Conservation (phyloP, 768 basidiomycete genomes). For the Tephrocybe sp. region DNA sequence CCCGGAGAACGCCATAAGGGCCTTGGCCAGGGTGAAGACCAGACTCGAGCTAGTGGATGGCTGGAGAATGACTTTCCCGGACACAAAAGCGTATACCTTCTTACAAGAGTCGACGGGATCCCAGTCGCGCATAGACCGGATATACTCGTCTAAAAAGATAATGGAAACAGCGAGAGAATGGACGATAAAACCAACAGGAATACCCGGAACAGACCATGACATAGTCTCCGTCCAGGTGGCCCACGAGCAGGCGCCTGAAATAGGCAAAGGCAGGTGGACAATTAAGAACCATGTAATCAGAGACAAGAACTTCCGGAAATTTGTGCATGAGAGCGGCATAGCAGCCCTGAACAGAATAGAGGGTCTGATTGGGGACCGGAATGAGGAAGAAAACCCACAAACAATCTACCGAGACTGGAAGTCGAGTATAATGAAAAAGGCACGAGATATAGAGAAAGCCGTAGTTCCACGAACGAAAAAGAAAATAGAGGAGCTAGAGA, state of each 20-base stretch:
- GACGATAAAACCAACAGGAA: neutral
- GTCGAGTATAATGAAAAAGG: neutral
- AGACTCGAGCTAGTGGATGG: slow-evolving; percentile 24
- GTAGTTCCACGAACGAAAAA: neutral
- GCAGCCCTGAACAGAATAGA: neutral
- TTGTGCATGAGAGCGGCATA: neutral
- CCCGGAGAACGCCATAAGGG: neutral
- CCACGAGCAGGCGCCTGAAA: slow-evolving; percentile 19
- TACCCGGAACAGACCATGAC: neutral
- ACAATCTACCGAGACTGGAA: neutral
- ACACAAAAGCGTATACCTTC: slow-evolving; percentile 25
- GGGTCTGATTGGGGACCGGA: neutral
- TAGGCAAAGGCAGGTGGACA: slow-evolving; percentile 31
- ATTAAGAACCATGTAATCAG: slow-evolving; percentile 20
- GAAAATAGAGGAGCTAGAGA: slow-evolving; percentile 1
- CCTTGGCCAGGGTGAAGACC: slow-evolving; percentile 21
- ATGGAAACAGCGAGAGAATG: neutral
- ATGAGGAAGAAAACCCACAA: neutral
- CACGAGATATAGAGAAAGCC: neutral
- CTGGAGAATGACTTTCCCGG: slow-evolving; percentile 28
- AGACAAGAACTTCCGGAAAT: slow-evolving; percentile 5
- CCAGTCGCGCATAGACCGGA: slow-evolving; percentile 34
- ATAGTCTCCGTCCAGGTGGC: slow-evolving; percentile 1
- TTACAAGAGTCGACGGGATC: slow-evolving; percentile 10
- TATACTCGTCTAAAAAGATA: slow-evolving; percentile 22